Conservation (phyloP, 1,284 basidiomycete genomes). For the Trichosporon faecale region DNA sequence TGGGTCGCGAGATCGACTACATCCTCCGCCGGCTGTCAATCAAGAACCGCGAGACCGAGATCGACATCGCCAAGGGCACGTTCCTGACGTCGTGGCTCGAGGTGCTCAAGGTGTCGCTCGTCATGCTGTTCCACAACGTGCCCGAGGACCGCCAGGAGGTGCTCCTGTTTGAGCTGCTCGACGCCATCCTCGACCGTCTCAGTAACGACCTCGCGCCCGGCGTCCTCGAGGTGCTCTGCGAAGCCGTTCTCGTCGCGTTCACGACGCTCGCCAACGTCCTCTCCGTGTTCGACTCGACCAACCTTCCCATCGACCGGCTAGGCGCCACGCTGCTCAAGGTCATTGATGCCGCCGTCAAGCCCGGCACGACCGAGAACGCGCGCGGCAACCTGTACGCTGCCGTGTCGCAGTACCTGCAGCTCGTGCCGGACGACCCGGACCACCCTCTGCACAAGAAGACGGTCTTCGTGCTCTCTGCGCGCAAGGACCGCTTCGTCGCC, state of each 20-base stretch:
- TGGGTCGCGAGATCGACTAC: slow-evolving; percentile 68
- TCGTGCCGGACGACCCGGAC: slow-evolving; percentile 50
- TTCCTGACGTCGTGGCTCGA: slow-evolving; percentile 80
- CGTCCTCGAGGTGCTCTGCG: slow-evolving; percentile 75
- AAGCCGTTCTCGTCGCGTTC: slow-evolving; percentile 73
- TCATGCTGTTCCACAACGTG: slow-evolving; percentile 72
- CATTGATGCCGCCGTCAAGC: slow-evolving; percentile 71
- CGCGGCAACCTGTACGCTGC: slow-evolving; percentile 95
- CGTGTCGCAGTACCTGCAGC: slow-evolving; percentile 80
- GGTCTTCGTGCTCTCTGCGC: slow-evolving; percentile 58
- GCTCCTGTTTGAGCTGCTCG: slow-evolving; percentile 81
- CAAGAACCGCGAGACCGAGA: slow-evolving; percentile 80
- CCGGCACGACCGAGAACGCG: slow-evolving; percentile 77
- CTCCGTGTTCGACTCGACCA: slow-evolving; percentile 58
- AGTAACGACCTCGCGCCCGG: slow-evolving; percentile 61
- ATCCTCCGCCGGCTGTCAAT: slow-evolving; percentile 75
- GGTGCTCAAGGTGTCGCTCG: slow-evolving; percentile 73
- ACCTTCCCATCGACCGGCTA: slow-evolving; percentile 75
- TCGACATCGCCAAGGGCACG: slow-evolving; percentile 65
- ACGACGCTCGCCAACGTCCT: slow-evolving; percentile 76
- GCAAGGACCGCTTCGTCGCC: slow-evolving; percentile 67
- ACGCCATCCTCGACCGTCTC: slow-evolving; percentile 59
- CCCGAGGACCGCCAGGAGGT: slow-evolving; percentile 75
- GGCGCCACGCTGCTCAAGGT: slow-evolving; percentile 71
- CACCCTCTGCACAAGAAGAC: slow-evolving; percentile 60